Conservation (phyloP, 2,329 filamentous ascomycete genomes). For the Kalmusia sp. region DNA sequence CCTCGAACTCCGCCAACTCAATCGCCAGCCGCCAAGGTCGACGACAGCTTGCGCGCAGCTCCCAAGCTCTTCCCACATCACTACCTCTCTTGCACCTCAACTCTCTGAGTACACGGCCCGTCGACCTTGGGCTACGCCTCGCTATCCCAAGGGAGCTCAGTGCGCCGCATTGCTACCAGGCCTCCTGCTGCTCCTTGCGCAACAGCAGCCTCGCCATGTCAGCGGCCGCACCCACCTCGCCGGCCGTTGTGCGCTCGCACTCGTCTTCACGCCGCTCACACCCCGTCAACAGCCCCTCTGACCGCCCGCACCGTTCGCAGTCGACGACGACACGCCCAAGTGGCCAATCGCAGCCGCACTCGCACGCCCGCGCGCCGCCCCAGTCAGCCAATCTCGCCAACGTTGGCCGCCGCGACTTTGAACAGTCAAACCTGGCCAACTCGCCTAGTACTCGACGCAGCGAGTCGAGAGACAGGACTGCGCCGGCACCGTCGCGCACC, state of each 20-base stretch:
- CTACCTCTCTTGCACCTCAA: not conserved
- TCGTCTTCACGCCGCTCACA: conserved; percentile 39
- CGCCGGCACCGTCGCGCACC: conserved; percentile 56
- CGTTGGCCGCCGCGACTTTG: conserved; percentile 73
- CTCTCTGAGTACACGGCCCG: not conserved
- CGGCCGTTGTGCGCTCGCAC: conserved; percentile 48
- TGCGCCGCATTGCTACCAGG: conserved; percentile 16
- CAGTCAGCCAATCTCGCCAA: conserved; percentile 57
- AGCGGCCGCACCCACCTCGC: conserved; percentile 49
- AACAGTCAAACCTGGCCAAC: conserved; percentile 71
- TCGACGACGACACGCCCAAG: conserved; percentile 43
- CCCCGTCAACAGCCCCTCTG: conserved; percentile 27
- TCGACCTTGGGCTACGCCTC: conserved; percentile 6
- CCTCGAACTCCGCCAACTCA: conserved; percentile 6
- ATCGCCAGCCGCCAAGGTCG: conserved; percentile 8
- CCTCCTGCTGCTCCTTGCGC: conserved; percentile 35
- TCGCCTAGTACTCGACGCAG: conserved; percentile 64
- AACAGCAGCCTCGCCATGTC: conserved; percentile 39
- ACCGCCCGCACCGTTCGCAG: conserved; percentile 46
- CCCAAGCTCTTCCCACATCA: not conserved
- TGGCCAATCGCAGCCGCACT: conserved; percentile 44
- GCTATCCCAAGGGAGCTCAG: conserved; percentile 3
- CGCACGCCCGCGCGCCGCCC: conserved; percentile 30
- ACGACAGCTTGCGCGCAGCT: not conserved
- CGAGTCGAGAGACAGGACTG: conserved; percentile 67